A percentile compares a stretch with the other conserved stretches of the same genome.
These are phyloP conservation scores for Hypomyces perniciosus DNA, from an alignment of 2,329 filamentous ascomycete genomes.

Conservation along the genomic window DNA sequence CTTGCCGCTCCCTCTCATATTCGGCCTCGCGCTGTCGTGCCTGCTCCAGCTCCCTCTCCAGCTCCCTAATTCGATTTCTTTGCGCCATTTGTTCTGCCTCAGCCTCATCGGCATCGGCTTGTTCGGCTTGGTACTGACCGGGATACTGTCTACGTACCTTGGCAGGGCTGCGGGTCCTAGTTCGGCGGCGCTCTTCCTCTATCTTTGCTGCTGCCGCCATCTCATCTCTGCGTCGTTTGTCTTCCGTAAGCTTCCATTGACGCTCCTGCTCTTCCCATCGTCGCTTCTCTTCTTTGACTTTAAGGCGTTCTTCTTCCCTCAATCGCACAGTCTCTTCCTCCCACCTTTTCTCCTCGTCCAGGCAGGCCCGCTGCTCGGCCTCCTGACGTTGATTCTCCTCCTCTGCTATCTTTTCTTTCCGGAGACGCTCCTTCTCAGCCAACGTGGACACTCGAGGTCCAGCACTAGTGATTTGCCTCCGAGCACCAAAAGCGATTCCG, in stretches of 20 bases:
- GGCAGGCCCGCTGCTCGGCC: conserved; percentile 50
- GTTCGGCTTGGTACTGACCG: conserved; percentile 77
- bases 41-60: conserved; percentile 66
- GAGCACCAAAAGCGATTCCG: conserved; percentile 84
- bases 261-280: conserved; percentile 72
- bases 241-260: conserved; percentile 72
- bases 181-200: conserved; percentile 58
- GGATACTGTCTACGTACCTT: conserved; percentile 77
- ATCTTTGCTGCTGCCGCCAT: conserved; percentile 63
- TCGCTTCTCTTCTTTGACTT: conserved; percentile 61
- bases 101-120: conserved; percentile 29
- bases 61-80: conserved; percentile 65
- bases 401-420: conserved; percentile 51
- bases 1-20: conserved; percentile 52
- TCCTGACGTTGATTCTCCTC: conserved; percentile 53
- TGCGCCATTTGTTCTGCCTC: conserved; percentile 41
- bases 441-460: conserved; percentile 72
- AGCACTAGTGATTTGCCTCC: conserved; percentile 85
- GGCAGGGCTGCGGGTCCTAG: conserved; percentile 57
- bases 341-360: conserved; percentile 62
- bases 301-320: conserved; percentile 54
- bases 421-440: conserved; percentile 73
- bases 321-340: conserved; percentile 57
- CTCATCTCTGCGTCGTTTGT: conserved; percentile 65
- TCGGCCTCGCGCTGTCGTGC: conserved; percentile 58